Conservation (phyloP, 352 stramenopile species). For the Globisporangium rhizosaccharum region DNA sequence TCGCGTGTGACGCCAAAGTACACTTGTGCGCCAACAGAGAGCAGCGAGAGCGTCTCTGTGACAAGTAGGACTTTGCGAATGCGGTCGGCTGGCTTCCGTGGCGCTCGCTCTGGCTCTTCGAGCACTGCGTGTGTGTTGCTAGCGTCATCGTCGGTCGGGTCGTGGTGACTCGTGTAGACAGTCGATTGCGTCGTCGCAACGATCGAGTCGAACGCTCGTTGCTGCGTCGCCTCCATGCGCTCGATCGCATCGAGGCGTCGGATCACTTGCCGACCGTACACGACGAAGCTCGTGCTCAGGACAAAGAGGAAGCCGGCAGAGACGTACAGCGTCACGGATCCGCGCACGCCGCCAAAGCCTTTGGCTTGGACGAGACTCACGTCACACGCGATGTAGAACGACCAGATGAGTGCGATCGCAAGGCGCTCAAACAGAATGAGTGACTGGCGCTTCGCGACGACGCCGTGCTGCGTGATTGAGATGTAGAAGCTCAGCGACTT, state of each 20-base stretch:
- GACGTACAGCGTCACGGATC: constrained; percentile 16
- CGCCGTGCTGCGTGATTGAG: constrained; percentile 47
- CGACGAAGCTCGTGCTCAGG: constrained; percentile 21
- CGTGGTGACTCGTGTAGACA: constrained; percentile 10
- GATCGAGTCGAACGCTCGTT: neutral
- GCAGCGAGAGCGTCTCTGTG: constrained; percentile 27
- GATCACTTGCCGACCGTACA: constrained; percentile 33
- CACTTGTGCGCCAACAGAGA: constrained; percentile 37
- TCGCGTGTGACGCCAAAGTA: constrained; percentile 32
- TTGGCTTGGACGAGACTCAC: constrained; percentile 29
- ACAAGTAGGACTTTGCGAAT: constrained; percentile 55
- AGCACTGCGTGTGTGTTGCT: constrained; percentile 1
- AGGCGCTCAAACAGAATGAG: constrained; percentile 23
- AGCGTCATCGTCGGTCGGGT: neutral
- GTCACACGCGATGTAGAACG: constrained; percentile 33
- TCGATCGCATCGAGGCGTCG: constrained; percentile 38
- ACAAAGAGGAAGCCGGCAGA: constrained; percentile 17
- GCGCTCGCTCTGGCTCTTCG: constrained; percentile 17
- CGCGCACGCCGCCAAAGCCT: constrained; percentile 27
- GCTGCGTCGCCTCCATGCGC: constrained; percentile 18
- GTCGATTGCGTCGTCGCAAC: constrained; percentile 5
- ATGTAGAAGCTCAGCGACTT: constrained; percentile 53
- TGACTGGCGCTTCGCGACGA: constrained; percentile 20
- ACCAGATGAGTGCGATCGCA: constrained; percentile 27
- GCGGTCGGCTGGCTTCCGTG: constrained; percentile 22